Conservation (phyloP, 345 rosid species). For the Camelina laxa region DNA sequence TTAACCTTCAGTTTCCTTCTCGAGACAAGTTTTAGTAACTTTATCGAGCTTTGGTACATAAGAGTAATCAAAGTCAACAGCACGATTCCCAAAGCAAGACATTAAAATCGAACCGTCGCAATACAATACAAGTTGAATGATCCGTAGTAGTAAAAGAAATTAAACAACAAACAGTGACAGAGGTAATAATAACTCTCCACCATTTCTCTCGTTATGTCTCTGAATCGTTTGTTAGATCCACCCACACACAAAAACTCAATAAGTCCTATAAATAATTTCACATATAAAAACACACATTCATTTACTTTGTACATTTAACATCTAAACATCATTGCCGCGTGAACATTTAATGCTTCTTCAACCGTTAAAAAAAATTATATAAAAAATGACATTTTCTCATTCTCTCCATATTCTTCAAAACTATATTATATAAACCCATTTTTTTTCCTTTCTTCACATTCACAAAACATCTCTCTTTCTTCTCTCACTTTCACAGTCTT, state of each 20-base stretch:
- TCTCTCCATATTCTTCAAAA: slow-evolving; percentile 30
- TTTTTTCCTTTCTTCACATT: slow-evolving; percentile 18
- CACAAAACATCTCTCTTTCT: slow-evolving; percentile 23
- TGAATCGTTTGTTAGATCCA: slow-evolving; percentile 12
- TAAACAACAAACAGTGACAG: slow-evolving; percentile 32
- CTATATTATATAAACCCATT: slow-evolving; percentile 37
- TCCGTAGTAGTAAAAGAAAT: slow-evolving; percentile 15
- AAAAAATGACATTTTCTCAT: slow-evolving; percentile 20
- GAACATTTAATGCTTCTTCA: slow-evolving; percentile 45
- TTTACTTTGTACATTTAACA: slow-evolving; percentile 38
- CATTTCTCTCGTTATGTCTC: slow-evolving; percentile 23
- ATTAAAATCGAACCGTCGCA: slow-evolving; percentile 43
- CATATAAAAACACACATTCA: slow-evolving; percentile 35
- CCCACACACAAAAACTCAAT: slow-evolving; percentile 2
- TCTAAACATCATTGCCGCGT: slow-evolving; percentile 39
- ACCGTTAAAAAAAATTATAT: slow-evolving; percentile 15
- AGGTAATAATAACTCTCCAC: slow-evolving; percentile 42
- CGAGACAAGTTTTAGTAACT: slow-evolving; percentile 25
- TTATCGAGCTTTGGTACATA: slow-evolving; percentile 25
- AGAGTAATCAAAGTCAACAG: slow-evolving; percentile 21
- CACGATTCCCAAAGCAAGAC: slow-evolving; percentile 34
- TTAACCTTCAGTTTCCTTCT: background rate
- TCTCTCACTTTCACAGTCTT: background rate
- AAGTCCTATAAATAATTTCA: slow-evolving; percentile 25
- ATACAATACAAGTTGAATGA: slow-evolving; percentile 13